These are phyloP conservation scores for Gaultheria prostrata DNA, from an alignment of 148 eudicot genomes.

Conservation along the genomic window DNA sequence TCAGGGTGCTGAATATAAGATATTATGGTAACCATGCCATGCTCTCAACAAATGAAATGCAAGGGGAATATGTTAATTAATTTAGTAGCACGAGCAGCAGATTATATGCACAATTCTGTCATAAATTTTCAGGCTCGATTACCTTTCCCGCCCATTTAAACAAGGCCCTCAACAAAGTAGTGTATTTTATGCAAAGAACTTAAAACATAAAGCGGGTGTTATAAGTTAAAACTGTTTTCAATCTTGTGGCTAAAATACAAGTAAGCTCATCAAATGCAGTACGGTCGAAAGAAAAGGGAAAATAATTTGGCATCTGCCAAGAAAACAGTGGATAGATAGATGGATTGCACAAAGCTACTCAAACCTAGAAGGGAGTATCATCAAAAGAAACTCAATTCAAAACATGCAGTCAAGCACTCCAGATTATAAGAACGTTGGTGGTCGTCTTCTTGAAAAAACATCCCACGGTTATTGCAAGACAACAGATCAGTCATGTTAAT, in stretches of 20 bases:
- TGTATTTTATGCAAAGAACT: no score
- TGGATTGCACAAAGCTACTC: not conserved
- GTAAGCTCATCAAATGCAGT: not conserved
- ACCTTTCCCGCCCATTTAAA: no score
- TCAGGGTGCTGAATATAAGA: no score
- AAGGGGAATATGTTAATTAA: no score
- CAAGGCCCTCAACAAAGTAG: no score
- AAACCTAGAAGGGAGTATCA: not conserved
- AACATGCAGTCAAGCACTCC: constrained; percentile 5
- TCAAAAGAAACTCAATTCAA: not conserved
- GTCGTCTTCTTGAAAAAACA: not conserved
- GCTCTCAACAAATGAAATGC: no score
- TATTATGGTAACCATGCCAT: no score
- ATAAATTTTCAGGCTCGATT: no score
- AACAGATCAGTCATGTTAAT: not conserved
- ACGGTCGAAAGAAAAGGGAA: not conserved
- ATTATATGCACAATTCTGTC: no score
- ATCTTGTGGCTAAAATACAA: not conserved
- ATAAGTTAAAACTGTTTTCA: not conserved
- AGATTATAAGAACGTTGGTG: not conserved
- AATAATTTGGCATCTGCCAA: not conserved
- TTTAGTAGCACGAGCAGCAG: no score
- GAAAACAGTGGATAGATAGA: not conserved
- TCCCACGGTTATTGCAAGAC: not conserved
- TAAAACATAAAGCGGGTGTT: not conserved